These are phyloP conservation scores for Persicaria tinctoria DNA, from an alignment of 148 eudicot genomes.

Conservation along the genomic window DNA sequence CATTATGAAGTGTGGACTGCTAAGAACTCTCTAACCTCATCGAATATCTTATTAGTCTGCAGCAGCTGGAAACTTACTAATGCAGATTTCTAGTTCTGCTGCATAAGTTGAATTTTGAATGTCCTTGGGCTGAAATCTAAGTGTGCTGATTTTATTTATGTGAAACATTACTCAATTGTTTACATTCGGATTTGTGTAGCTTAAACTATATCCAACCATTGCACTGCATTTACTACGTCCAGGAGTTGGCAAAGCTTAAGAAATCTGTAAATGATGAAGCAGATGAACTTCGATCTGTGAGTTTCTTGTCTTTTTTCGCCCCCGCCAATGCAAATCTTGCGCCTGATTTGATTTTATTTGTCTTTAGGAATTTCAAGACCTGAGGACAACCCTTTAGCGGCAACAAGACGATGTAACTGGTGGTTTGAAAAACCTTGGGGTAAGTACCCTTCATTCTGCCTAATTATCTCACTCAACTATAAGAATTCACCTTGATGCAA, in stretches of 20 bases:
- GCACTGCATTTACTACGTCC: neutral
- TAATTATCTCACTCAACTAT: neutral
- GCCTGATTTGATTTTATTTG: neutral
- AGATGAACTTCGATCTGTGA: constrained; percentile 2
- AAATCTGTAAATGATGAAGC: neutral
- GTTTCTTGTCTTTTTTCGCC: neutral
- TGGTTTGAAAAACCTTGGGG: constrained; percentile 8
- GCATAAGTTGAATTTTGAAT: neutral
- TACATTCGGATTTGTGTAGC: neutral
- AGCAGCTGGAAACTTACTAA: neutral
- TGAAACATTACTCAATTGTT: too few species aligned
- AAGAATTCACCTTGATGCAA: neutral
- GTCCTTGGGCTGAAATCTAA: neutral
- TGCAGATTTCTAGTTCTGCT: neutral
- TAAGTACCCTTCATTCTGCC: neutral
- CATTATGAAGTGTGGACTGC: neutral
- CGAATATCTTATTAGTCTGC: neutral
- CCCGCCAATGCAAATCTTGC: neutral
- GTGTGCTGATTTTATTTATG: neutral
- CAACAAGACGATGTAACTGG: constrained; percentile 3
- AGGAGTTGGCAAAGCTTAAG: constrained; percentile 7
- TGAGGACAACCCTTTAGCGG: neutral
- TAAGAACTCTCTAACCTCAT: neutral
- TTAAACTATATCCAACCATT: neutral
- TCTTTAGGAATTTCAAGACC: neutral